Percentiles rank a stretch among this genome's conserved stretches.
Evolutionary conservation across 306 rosid genomes (phyloP).

Genomic region (Trifolium subterraneum): DNA sequence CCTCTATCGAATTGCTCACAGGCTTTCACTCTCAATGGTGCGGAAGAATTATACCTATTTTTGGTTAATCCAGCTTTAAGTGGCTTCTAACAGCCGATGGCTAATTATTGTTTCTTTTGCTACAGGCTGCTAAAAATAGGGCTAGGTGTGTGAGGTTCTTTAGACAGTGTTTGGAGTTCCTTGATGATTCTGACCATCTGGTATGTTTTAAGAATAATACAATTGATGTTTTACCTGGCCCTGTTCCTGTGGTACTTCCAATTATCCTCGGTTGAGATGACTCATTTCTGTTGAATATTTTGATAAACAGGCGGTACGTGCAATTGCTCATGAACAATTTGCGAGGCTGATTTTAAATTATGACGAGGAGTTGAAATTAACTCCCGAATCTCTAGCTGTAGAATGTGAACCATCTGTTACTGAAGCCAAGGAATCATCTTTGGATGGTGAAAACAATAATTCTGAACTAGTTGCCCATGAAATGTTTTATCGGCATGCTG

Average conservation of each 20-base stretch:
- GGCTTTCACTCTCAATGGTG: conserved; percentile 95
- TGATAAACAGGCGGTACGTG: conserved; percentile 84
- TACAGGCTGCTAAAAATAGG: conserved; percentile 82
- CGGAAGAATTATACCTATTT: conserved; percentile 42
- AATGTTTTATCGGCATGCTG: conserved; percentile 48
- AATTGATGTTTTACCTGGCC: conserved; percentile 17
- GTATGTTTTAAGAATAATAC: conserved; percentile 52
- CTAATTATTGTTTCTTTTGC: conserved; percentile 47
- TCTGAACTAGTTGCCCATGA: conserved; percentile 59
- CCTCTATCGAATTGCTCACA: conserved; percentile 89
- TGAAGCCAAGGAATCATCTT: conserved; percentile 71
- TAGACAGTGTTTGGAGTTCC: conserved; percentile 84
- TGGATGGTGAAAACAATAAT: conserved; percentile 57
- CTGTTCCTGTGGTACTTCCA: neutral
- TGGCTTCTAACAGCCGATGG: conserved; percentile 30
- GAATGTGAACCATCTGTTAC: conserved; percentile 65
- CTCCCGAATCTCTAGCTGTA: conserved; percentile 66
- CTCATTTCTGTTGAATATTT: conserved; percentile 38
- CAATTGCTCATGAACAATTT: conserved; percentile 95
- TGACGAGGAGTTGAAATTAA: conserved; percentile 77
- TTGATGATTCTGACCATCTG: conserved; percentile 91
- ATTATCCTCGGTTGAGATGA: conserved; percentile 32
- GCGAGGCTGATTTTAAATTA: conserved; percentile 89
- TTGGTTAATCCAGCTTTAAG: conserved; percentile 29
- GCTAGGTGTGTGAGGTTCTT: conserved; percentile 86